Evolutionary conservation across 306 rosid genomes (phyloP).

Genomic region (Acacia crassicarpa): DNA sequence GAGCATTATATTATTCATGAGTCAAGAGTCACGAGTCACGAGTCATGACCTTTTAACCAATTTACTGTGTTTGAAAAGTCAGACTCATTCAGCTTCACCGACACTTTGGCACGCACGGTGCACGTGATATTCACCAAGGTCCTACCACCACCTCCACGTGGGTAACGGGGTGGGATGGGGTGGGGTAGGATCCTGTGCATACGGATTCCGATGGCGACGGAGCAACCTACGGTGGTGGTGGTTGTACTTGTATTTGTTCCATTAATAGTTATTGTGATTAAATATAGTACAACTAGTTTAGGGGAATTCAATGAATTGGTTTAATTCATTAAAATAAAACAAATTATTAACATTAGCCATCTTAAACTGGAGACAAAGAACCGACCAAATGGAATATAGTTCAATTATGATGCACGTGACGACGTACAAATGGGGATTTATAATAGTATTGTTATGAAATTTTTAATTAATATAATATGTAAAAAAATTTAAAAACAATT

Average conservation of each 20-base stretch:
- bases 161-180: conserved; percentile 14
- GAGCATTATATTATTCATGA: no score
- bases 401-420: conserved; percentile 23
- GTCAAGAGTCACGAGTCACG: background rate
- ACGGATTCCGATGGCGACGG: conserved; percentile 37
- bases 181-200: conserved; percentile 29
- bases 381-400: conserved; percentile 46
- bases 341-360: background rate
- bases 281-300: background rate
- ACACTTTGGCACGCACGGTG: conserved; percentile 40
- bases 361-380: conserved; percentile 36
- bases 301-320: background rate
- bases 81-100: conserved; percentile 40
- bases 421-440: background rate
- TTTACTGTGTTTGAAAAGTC: background rate
- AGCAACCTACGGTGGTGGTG: conserved; percentile 38
- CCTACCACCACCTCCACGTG: conserved; percentile 12
- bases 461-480: background rate
- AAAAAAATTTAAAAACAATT: background rate
- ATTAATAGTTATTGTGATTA: background rate
- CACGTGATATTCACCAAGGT: conserved; percentile 34
- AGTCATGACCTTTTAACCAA: background rate
- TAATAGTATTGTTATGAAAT: background rate
- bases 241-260: conserved; percentile 2
- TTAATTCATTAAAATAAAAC: background rate